Evolutionary conservation across 2,329 filamentous ascomycete genomes (phyloP).

Genomic region (Madurella fahalii): DNA sequence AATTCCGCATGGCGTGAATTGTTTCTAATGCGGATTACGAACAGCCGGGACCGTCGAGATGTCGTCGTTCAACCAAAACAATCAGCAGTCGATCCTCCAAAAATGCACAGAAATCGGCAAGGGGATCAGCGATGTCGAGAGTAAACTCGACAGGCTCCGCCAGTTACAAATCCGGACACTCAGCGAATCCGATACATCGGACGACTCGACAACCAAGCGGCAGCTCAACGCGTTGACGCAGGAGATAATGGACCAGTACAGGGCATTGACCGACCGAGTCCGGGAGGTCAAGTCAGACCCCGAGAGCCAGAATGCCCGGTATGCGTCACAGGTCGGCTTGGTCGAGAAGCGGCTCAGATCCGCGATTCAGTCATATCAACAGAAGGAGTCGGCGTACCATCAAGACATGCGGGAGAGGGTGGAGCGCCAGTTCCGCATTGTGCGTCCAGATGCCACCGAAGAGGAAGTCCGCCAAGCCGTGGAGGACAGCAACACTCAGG

Average conservation of each 20-base stretch:
- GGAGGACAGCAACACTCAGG: constrained; percentile 70
- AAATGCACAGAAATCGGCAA: constrained; percentile 77
- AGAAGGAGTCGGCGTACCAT: constrained; percentile 73
- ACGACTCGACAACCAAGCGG: constrained; percentile 60
- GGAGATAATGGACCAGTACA: constrained; percentile 80
- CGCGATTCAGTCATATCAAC: constrained; percentile 78
- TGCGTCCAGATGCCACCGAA: constrained; percentile 74
- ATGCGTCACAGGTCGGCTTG: constrained; percentile 74
- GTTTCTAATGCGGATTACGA: constrained; percentile 3
- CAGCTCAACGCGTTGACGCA: constrained; percentile 70
- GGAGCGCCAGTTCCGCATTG: constrained; percentile 85
- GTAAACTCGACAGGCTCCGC: constrained; percentile 67
- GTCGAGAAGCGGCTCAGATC: constrained; percentile 75
- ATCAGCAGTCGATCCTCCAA: constrained; percentile 77
- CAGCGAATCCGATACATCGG: constrained; percentile 67
- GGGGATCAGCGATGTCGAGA: constrained; percentile 70
- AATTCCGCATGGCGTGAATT: neutral
- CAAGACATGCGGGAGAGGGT: constrained; percentile 79
- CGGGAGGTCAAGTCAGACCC: constrained; percentile 78
- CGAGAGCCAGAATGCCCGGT: constrained; percentile 67
- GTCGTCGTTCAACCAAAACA: constrained; percentile 57
- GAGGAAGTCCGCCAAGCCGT: constrained; percentile 74
- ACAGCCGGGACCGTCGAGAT: constrained; percentile 56
- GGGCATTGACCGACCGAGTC: constrained; percentile 72
- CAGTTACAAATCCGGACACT: constrained; percentile 68